phyloP scores from a whole-genome alignment of 176 grass and related monocot species.

The Cenchrus americanus region DNA sequence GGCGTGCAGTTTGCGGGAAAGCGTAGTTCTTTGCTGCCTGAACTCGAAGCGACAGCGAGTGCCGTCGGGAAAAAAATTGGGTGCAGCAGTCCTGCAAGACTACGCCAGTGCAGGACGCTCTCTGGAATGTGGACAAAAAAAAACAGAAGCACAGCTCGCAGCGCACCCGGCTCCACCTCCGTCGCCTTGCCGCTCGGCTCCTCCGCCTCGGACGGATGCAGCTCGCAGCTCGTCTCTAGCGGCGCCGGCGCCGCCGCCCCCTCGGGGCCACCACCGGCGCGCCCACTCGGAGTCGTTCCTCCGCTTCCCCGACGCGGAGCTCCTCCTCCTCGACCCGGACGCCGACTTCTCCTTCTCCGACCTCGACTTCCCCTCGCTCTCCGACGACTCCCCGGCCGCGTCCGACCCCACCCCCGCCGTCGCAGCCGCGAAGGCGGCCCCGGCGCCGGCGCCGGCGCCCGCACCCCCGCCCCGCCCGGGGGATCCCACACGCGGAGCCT shows the following conservation, averaged over 20 bases:
- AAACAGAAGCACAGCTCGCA: too few relatives aligned
- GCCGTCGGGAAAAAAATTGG: too few relatives aligned
- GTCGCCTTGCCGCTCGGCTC: too few relatives aligned
- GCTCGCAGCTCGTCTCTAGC: too few relatives aligned
- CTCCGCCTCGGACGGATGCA: too few relatives aligned
- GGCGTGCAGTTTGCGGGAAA: too few relatives aligned
- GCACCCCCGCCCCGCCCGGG: constrained; percentile 37
- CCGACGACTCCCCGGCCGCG: constrained; percentile 69
- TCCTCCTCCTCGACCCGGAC: constrained; percentile 82
- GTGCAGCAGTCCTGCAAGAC: too few relatives aligned
- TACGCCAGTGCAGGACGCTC: too few relatives aligned
- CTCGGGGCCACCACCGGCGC: constrained; percentile 65
- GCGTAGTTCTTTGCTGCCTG: too few relatives aligned
- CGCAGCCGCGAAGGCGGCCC: not conserved
- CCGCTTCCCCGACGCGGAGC: constrained; percentile 77
- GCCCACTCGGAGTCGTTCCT: constrained; percentile 89
- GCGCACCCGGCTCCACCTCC: too few relatives aligned
- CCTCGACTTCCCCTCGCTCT: constrained; percentile 88
- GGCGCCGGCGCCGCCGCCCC: not conserved
- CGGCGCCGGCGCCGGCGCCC: constrained; percentile 16
- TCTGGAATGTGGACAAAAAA: too few relatives aligned
- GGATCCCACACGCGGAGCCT: constrained; percentile 73
- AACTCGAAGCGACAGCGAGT: too few relatives aligned
- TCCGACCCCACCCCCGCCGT: constrained; percentile 50
- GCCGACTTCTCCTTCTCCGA: constrained; percentile 89